Conservation (phyloP, 2,329 filamentous ascomycete species). For the Sphaerostilbella broomeana region DNA sequence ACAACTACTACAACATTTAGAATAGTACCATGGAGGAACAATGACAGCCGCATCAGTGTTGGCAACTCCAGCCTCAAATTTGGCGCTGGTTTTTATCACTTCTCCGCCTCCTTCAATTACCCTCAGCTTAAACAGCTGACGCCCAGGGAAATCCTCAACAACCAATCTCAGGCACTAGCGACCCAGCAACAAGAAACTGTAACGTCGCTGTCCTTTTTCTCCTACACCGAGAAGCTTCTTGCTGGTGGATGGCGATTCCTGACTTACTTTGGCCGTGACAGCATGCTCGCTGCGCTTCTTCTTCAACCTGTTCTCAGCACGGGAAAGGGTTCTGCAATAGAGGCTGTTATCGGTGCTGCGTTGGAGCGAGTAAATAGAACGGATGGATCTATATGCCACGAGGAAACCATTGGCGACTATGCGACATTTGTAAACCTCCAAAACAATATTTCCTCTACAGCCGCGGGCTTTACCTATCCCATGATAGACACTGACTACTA, state of each 20-base stretch:
- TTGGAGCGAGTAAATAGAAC: constrained; percentile 54
- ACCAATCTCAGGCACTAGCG: constrained; percentile 39
- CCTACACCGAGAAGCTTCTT: constrained; percentile 55
- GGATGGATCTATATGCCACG: constrained; percentile 56
- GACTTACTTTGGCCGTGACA: constrained; percentile 61
- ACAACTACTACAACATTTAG: constrained; percentile 48
- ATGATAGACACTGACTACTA: constrained; percentile 61
- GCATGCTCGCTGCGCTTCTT: constrained; percentile 54
- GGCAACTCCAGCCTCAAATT: constrained; percentile 40
- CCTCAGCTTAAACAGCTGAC: constrained; percentile 52
- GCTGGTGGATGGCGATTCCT: constrained; percentile 61
- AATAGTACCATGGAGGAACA: constrained; percentile 33
- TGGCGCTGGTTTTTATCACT: constrained; percentile 47
- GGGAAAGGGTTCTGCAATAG: constrained; percentile 48
- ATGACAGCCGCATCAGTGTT: constrained; percentile 29
- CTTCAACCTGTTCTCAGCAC: constrained; percentile 40
- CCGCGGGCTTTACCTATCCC: constrained; percentile 50
- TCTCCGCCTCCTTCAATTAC: constrained; percentile 55
- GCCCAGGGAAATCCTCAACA: constrained; percentile 43
- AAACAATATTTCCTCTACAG: constrained; percentile 44
- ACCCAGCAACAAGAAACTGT: constrained; percentile 39
- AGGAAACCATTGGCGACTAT: constrained; percentile 61
- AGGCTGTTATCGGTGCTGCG: constrained; percentile 55
- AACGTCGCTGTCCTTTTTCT: constrained; percentile 54
- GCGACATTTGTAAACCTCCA: constrained; percentile 53